phyloP scores from a whole-genome alignment of 75 land plant genomes.

The Ceratopteris richardii region DNA sequence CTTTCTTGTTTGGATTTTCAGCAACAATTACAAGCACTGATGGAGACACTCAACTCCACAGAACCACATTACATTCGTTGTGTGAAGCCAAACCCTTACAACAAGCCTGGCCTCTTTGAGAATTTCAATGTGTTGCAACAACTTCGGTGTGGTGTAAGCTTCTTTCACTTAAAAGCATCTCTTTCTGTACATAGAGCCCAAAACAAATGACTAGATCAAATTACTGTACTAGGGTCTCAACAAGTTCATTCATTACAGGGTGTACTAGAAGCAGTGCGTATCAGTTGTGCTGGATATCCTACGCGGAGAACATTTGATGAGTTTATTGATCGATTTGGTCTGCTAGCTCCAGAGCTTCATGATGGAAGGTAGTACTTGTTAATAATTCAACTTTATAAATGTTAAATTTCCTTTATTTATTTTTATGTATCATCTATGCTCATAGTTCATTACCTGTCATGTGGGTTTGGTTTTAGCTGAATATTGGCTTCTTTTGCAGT shows the following conservation, averaged over 20 bases:
- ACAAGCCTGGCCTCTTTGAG: conserved; percentile 94
- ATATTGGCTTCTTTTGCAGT: conserved; percentile 44
- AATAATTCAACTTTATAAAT: too few relatives aligned
- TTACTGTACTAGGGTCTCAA: too few relatives aligned
- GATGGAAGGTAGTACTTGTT: conserved; percentile 89
- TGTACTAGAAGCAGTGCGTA: conserved; percentile 96
- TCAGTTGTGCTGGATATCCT: conserved; percentile 97
- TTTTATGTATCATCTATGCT: too few relatives aligned
- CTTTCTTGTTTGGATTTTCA: conserved; percentile 16
- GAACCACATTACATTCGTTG: conserved; percentile 98
- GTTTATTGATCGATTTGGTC: conserved; percentile 86
- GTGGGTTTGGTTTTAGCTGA: too few relatives aligned
- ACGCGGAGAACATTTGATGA: conserved; percentile 80
- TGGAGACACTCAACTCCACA: conserved; percentile 88
- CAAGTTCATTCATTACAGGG: conserved; percentile 68
- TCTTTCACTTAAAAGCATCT: too few relatives aligned
- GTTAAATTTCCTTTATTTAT: too few relatives aligned
- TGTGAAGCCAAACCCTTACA: conserved; percentile 96
- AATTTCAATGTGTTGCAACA: conserved; percentile 81
- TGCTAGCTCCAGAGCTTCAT: conserved; percentile 83
- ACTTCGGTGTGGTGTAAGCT: conserved; percentile 85
- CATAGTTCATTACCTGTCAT: too few relatives aligned
- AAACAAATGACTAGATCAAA: too few relatives aligned
- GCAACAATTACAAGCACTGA: conserved; percentile 91
- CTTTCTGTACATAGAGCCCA: too few relatives aligned